phyloP scores from a whole-genome alignment of 2,329 filamentous ascomycete species.

The Trichoderma breve region DNA sequence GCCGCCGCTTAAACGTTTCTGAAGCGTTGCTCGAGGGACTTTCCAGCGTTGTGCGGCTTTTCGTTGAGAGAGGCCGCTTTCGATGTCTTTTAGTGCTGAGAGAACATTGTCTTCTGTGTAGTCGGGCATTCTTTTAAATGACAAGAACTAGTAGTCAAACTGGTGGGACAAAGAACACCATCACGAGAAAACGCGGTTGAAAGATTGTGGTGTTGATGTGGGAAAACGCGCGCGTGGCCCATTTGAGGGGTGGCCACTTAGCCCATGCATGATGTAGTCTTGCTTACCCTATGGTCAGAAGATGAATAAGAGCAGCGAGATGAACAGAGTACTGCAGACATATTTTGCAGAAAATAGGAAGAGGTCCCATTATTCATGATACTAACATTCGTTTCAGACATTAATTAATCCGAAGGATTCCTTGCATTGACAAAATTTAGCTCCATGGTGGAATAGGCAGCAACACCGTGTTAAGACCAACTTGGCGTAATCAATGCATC shows the following conservation, averaged over 20 bases:
- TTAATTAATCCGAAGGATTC: not conserved
- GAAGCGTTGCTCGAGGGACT: slow-evolving; percentile 1
- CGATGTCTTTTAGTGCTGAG: not conserved
- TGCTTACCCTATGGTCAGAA: not conserved
- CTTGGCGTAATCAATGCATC: not conserved
- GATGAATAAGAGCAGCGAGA: not conserved
- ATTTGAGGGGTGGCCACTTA: not conserved
- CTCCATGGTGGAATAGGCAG: not conserved
- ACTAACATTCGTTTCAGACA: not conserved
- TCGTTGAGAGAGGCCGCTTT: not conserved
- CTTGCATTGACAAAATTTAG: not conserved
- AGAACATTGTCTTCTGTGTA: not conserved
- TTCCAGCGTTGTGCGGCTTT: slow-evolving; percentile 9
- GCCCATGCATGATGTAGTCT: not conserved
- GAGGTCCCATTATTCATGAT: not conserved
- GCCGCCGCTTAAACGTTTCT: not conserved
- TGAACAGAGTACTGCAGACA: not conserved
- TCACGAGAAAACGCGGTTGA: not conserved
- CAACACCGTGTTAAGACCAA: not conserved
- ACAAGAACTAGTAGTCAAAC: not conserved
- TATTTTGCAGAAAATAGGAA: not conserved
- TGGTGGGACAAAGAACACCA: not conserved
- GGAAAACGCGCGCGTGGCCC: not conserved
- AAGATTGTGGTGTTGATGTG: not conserved
- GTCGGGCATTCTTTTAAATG: not conserved